Evolutionary conservation across 2,329 filamentous ascomycete genomes (phyloP), one percentile per base, ranked within the genome.

Genomic region (Neurospora crassa): DNA sequence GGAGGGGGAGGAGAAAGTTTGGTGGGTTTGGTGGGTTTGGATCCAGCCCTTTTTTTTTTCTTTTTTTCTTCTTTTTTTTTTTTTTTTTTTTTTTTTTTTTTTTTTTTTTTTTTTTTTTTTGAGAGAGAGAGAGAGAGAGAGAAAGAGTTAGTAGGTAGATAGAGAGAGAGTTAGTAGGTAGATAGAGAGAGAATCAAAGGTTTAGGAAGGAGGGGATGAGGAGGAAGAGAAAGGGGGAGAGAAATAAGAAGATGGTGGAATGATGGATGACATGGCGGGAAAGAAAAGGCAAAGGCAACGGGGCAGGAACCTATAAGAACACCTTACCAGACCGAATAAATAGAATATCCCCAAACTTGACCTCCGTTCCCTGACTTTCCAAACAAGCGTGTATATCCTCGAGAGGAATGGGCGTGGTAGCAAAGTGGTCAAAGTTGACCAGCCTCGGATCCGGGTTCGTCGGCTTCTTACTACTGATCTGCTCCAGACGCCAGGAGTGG

Each of bases 271-370:
- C 1, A 37, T 37, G 34, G 34, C 1, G 34, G 34, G 34, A 37
- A 37, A 29, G 4, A 29, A 29, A n/a, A n/a, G n/a, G n/a, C n/a
- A n/a, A 29, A 29, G 29, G 29, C 4, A 29, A 29, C 29, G 29
- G 4, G 29, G 29, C 4, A 5, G 29, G 29, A 4, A 29, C 29
- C 29, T 29, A 29, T 3, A 29, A 29, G 29, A 29, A 29, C 24
- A 29, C 24, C 29, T 29, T 29, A 37, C 71, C 79, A 0, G 77
- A 82, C 7, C 86, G 83, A 37, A 87, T 80, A 73, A 87, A 79
- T 3, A 88, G 77, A 42, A 88, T 82, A 73, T 87, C 86, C 11
- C 86, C 86, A 70, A 86, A 84, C n/a, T 80, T 77, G 40, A 86
- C 78, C 73, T 84, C 80, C 0, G 84, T 85, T 10, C 29, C 29